Evolutionary conservation across 2,329 filamentous ascomycete genomes (phyloP).

Genomic region (Aspergillus niger): DNA sequence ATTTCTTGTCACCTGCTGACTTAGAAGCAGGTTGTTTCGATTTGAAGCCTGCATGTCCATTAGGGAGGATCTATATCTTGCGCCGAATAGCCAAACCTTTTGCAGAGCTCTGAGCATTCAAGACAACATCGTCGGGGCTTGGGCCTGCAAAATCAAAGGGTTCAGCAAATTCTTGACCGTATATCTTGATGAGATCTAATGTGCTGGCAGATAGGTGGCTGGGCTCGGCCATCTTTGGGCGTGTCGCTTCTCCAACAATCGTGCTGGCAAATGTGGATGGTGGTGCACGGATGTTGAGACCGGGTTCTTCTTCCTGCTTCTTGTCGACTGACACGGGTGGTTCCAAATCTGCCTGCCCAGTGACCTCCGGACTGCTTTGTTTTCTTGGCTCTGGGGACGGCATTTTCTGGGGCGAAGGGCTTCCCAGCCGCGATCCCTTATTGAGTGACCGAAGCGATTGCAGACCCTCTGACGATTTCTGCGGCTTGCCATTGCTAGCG

Average conservation of each 20-base stretch:
- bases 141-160: conserved; percentile 72
- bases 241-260: conserved; percentile 38
- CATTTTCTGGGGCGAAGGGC: conserved; percentile 22
- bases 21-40: conserved; percentile 46
- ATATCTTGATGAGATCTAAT: conserved; percentile 40
- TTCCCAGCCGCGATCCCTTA: conserved; percentile 20
- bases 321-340: conserved; percentile 10
- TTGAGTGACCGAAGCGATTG: conserved; percentile 26
- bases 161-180: conserved; percentile 46
- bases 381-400: conserved; percentile 22
- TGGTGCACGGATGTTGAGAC: conserved; percentile 42
- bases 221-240: conserved; percentile 32
- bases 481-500: conserved; percentile 31
- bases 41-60: conserved; percentile 48
- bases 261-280: conserved; percentile 56
- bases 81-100: conserved; percentile 69
- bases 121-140: conserved; percentile 87
- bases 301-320: conserved; percentile 18
- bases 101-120: conserved; percentile 72
- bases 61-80: conserved; percentile 40
- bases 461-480: conserved; percentile 27
- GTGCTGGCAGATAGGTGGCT: conserved; percentile 36
- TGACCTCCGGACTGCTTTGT: conserved; percentile 5
- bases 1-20: conserved; percentile 44
- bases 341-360: conserved; percentile 4